These are phyloP conservation scores for Corylus americana DNA, from an alignment of 306 rosid genomes.

Conservation along the genomic window DNA sequence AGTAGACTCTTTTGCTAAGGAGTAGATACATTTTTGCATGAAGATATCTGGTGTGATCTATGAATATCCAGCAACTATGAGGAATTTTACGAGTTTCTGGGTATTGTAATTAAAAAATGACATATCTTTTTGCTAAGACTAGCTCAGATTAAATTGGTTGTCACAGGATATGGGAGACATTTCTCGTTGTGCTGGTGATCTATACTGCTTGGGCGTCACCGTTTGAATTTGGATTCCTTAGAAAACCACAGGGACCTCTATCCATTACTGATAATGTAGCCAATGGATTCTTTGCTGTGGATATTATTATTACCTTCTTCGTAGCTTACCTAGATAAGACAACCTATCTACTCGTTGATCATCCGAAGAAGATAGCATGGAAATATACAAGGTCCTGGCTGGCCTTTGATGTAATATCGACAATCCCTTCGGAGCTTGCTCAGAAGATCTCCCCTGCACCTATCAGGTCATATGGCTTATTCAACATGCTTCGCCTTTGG, in stretches of 20 bases:
- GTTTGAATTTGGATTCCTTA: conserved; percentile 85
- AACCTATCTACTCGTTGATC: conserved; percentile 67
- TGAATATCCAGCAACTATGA: neutral
- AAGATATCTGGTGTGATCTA: neutral
- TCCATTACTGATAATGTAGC: conserved; percentile 69
- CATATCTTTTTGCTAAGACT: neutral
- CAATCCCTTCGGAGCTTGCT: conserved; percentile 78
- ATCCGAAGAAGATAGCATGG: conserved; percentile 62
- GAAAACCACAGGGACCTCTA: conserved; percentile 62
- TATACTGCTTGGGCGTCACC: conserved; percentile 99
- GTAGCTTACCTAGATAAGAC: conserved; percentile 79
- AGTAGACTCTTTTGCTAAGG: neutral
- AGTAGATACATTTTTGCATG: neutral
- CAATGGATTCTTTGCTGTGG: conserved; percentile 74
- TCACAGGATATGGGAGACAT: conserved; percentile 78
- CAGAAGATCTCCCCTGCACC: conserved; percentile 49
- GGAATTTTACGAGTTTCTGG: neutral
- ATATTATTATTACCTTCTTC: conserved; percentile 82
- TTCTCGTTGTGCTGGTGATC: conserved; percentile 64
- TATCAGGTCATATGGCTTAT: conserved; percentile 63
- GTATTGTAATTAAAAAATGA: neutral
- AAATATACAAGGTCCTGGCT: conserved; percentile 71
- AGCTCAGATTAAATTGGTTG: conserved; percentile 16
- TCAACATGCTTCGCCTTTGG: conserved; percentile 97
- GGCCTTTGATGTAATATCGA: conserved; percentile 71